Evolutionary conservation across 371 early-diverging fungal species (phyloP), one percentile per base, ranked within the genome.

Genomic region (Rhizomucor pusillus): DNA sequence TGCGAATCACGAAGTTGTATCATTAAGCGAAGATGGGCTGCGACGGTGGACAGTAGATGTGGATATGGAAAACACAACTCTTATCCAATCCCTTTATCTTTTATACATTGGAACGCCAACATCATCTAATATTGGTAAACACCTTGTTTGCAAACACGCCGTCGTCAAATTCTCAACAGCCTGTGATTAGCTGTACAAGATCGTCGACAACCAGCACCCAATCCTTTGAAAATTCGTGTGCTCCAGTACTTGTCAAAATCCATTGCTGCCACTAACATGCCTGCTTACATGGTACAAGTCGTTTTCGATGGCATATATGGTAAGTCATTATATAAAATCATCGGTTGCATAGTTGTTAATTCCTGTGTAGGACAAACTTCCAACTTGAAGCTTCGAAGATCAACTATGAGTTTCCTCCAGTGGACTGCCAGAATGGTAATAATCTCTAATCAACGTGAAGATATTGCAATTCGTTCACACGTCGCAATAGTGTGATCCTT

Each of bases 391-490:
- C 64, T 93, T 25, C 76, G 88, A 20, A 71, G 84, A 66, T 79
- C 85, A 0, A 90, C 92, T 3, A 87, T 94, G 84, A 63, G 77
- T 0, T 94, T 89, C 65, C 66, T 94, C 45, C 93, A 92, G 52
- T 95, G 96, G 95, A 77, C 88, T 35, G 88, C 90, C 18, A 65
- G 90, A 12, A 90, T 90, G 87, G 91, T 85, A 70, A 13, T 44
- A 40, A 2, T 57, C 12, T 10, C 4, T 5, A 24, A 47, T n/a
- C 6, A 2, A 14, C n/a, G 0, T 48, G 41, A 16, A n/a, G 23
- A 11, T 16, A 43, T 49, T 16, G n/a, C 16, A 13, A 13, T 47
- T 7, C n/a, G 39, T 20, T 6, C 22, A 22, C n/a, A 35, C 25
- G 19, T 14, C 11, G 41, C 5, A 43, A 33, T 57, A 73, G 75